Base-by-base conservation (phyloP, 2,329 filamentous ascomycete genomes). In the Aureobasidium melanogenum region DNA sequence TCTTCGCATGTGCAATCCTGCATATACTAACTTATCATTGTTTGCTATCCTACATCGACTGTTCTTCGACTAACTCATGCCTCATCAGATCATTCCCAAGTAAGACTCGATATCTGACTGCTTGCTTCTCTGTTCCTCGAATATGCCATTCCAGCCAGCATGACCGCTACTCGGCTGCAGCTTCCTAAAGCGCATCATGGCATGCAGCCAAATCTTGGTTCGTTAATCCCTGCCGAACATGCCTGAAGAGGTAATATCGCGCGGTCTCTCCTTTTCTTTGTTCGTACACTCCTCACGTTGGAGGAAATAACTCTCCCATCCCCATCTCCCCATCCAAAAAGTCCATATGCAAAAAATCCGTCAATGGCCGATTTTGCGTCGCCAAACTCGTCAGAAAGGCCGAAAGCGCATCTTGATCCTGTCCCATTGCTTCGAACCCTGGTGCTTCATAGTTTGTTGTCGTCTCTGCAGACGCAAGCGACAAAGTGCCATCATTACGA, bases 401-500 rank as follows among this genome's bases (percentile, higher is more conserved):
- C 7, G 41, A 46, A 3, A 57, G 9, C 2, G 54, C 54, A 14
- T 57, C 54, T 28, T 46, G 39, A 19, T 57, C 54, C 2, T 57
- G 54, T 14, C 54, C 36, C 15, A 36, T 12, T 5, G 38, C 39
- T 3, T 24, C 38, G 44, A 9, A 34, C 24, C 52, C 3, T n/a
- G n/a, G n/a, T n/a, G 39, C 5, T 19, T 44, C 22, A 5, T 32
- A 56, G 10, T 39, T 9, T 1, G n/a, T n/a, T n/a, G n/a, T n/a
- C n/a, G 41, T 39, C 15, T 46, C 54, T 6, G 41, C 30, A 9
- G 28, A 44, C 14, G 19, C 39, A 2, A 57, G 22, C 7, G 39
- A 34, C 2, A 63, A 24, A 9, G 63, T 63, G 1, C 64, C 64
- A 38, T 65, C 64, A 8, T 48, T 55, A 22, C 64, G 63, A 34